phyloP scores from a whole-genome alignment of 2,329 filamentous ascomycete genomes.

The Xylaria sp. region DNA sequence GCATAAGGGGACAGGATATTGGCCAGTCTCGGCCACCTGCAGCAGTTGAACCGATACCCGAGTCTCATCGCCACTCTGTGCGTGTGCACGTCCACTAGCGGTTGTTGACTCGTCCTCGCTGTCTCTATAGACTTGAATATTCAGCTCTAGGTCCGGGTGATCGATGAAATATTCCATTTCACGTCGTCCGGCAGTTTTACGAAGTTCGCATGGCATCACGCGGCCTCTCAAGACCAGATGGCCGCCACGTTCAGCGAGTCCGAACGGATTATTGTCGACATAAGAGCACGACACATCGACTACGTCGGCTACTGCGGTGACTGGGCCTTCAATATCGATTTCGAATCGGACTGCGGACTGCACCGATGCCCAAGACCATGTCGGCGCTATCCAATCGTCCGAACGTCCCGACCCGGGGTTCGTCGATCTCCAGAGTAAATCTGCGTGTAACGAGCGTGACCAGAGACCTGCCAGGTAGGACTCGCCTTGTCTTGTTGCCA shows the following conservation, averaged over 20 bases:
- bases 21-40: not conserved
- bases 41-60: not conserved
- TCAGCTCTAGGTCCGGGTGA: not conserved
- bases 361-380: slow-evolving; percentile 24
- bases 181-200: not conserved
- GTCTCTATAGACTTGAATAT: not conserved
- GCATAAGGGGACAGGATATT: not conserved
- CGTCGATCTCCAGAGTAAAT: slow-evolving; percentile 15
- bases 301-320: not conserved
- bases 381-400: slow-evolving; percentile 6
- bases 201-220: not conserved
- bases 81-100: not conserved
- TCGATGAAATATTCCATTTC: not conserved
- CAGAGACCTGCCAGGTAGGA: slow-evolving; percentile 20
- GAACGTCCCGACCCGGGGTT: not conserved
- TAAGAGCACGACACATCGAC: not conserved
- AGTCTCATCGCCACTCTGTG: not conserved
- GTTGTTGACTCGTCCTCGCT: not conserved
- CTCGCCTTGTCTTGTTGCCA: not conserved
- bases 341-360: slow-evolving; percentile 3
- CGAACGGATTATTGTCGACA: not conserved
- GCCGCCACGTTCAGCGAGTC: not conserved
- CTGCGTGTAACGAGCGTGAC: slow-evolving; percentile 12
- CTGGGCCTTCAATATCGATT: not conserved
- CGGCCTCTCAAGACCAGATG: not conserved